Conservation (phyloP, 768 basidiomycete species). For the Strobilomyces dryophilus region DNA sequence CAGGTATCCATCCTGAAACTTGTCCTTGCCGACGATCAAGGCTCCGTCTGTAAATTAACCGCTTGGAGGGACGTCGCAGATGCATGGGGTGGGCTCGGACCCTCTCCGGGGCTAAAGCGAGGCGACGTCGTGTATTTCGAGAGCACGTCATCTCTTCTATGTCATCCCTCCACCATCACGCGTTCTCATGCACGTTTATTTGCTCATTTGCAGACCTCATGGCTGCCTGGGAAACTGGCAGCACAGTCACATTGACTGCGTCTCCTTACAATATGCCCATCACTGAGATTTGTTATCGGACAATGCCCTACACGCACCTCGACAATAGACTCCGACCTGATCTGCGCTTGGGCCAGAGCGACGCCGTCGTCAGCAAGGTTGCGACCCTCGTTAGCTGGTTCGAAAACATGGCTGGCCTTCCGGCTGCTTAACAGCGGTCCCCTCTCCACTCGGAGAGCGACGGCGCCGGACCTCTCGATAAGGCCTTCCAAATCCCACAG, state of each 20-base stretch:
- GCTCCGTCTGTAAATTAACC: conserved; percentile 63
- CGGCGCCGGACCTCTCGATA: conserved; percentile 11
- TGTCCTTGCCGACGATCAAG: conserved; percentile 70
- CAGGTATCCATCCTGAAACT: conserved; percentile 65
- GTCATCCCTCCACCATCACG: conserved; percentile 6
- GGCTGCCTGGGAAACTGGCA: conserved; percentile 40
- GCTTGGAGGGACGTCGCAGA: conserved; percentile 80
- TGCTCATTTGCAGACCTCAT: conserved; percentile 44
- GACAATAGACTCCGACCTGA: conserved; percentile 68
- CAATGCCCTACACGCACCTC: conserved; percentile 59
- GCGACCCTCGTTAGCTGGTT: conserved; percentile 68
- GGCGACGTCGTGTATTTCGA: conserved; percentile 72
- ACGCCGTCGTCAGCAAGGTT: conserved; percentile 65
- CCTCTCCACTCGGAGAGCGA: conserved; percentile 11
- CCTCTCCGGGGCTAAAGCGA: conserved; percentile 46
- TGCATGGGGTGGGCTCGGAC: conserved; percentile 53
- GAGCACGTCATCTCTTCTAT: conserved; percentile 42
- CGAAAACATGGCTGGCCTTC: conserved; percentile 64
- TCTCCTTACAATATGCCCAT: conserved; percentile 63
- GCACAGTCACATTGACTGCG: conserved; percentile 54
- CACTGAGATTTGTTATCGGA: conserved; percentile 72
- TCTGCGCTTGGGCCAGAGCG: conserved; percentile 63
- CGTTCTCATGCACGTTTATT: conserved; percentile 16
- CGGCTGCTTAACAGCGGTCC: conserved; percentile 9
- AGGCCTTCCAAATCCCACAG: conserved; percentile 4